Base-by-base conservation (phyloP, 2,329 filamentous ascomycete genomes). In the Colletotrichum eremochloae region DNA sequence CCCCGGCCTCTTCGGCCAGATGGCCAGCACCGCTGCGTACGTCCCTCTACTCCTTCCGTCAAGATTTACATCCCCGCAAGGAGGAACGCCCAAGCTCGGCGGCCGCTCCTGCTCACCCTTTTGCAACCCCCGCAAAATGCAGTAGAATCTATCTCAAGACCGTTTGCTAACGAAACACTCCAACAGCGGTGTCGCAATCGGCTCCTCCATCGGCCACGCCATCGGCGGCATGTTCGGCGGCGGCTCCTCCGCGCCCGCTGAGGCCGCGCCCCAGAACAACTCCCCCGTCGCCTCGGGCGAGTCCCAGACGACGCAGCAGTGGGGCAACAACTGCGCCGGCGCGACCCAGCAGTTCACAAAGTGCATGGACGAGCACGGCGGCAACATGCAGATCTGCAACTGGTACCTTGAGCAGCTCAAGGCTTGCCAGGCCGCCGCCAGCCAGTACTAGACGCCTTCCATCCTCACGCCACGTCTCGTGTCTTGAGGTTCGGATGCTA, bases 371-470 rank as follows among this genome's bases (percentile, higher is more conserved):
- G 94, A 98, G 80, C 93, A 99, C 84, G 87, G 91, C 81, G 96
- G 96, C 77, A 95, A 96, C 85, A 91, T 99, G 92, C 92, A 93
- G 81, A 97, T 98, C 81, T 99, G 96, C 86, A 93, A 93, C 77
- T 99, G 96, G 95, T 99, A 99, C 84, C 86, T 99, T 78, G 96
- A 99, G 83, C 96, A 99, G 89, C 88, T 99, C 84, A 96, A 95
- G 88, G 93, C 93, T 68, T 96, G 93, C 88, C 93, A 96, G 87
- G 85, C 89, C 75, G 93, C 94, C 77, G 92, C 93, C 67, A 90
- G 87, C 83, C 90, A 86, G 78, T 94, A 94, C 85, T 94, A 90
- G 68, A 73, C 36, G 53, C 42, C 24, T 31, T 15, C 33, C 14
- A 18, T 44, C 29, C 18, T 40, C 15, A 11, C n/a, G 7, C 9